Conservation (phyloP, 1,284 basidiomycete genomes). For the Microbotryum intermedium region DNA sequence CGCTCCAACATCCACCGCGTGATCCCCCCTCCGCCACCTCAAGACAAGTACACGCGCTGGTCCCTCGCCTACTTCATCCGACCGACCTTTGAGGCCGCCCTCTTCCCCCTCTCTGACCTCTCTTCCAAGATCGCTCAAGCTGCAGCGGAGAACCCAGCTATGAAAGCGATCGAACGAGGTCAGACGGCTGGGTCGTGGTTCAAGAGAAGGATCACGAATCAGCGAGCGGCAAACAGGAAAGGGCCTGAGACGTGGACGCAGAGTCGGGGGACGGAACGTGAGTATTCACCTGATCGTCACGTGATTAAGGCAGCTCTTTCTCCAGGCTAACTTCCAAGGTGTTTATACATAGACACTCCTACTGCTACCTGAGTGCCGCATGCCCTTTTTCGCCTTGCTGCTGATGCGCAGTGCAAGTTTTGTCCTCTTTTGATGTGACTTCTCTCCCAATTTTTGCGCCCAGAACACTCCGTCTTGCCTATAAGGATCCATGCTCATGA, state of each 20-base stretch:
- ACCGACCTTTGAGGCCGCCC: slow-evolving; percentile 12
- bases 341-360: slow-evolving; percentile 13
- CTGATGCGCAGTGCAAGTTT: too few relatives aligned
- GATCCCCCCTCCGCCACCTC: slow-evolving; percentile 33
- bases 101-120: slow-evolving; percentile 1
- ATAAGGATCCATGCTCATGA: too few relatives aligned
- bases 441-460: too few relatives aligned
- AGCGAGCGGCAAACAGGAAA: slow-evolving; percentile 22
- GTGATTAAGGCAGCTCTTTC: background rate
- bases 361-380: too few relatives aligned
- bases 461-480: too few relatives aligned
- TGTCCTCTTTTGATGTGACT: too few relatives aligned
- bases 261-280: slow-evolving; percentile 33
- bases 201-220: slow-evolving; percentile 13
- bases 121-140: slow-evolving; percentile 9
- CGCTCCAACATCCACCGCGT: slow-evolving; percentile 52
- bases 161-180: slow-evolving; percentile 9
- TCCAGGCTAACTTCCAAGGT: slow-evolving; percentile 10
- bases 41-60: slow-evolving; percentile 21
- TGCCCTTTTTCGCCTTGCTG: too few relatives aligned
- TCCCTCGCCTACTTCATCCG: slow-evolving; percentile 22
- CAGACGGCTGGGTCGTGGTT: slow-evolving; percentile 23
- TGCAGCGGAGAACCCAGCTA: slow-evolving; percentile 18
- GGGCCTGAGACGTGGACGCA: slow-evolving; percentile 24
- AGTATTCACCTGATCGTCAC: background rate